Evolutionary conservation across 2,329 filamentous ascomycete species (phyloP).

Genomic region (Chrysoporthe puriensis): DNA sequence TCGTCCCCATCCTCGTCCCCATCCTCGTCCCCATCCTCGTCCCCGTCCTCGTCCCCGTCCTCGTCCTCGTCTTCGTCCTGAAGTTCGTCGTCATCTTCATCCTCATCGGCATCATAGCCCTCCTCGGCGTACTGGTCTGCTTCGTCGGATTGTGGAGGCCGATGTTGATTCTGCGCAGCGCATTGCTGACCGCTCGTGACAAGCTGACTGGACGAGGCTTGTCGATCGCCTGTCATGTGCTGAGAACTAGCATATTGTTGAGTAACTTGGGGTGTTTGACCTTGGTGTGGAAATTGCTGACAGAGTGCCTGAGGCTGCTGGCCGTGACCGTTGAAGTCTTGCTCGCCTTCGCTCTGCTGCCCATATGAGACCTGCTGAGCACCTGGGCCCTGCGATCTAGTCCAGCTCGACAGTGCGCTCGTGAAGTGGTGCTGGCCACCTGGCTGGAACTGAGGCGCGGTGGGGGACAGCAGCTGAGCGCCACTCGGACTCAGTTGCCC

Average conservation of each 20-base stretch:
- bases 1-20: not conserved
- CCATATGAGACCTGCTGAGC: not conserved
- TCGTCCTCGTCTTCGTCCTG: not conserved
- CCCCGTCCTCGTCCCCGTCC: not conserved
- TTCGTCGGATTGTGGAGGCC: not conserved
- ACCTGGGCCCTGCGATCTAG: not conserved
- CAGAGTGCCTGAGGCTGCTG: not conserved
- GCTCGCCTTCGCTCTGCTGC: not conserved
- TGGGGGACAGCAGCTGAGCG: not conserved
- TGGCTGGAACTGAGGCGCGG: constrained; percentile 1
- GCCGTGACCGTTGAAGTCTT: not conserved
- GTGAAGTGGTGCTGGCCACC: constrained; percentile 4
- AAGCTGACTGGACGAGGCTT: not conserved
- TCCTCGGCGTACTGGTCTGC: not conserved
- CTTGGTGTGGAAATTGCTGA: not conserved
- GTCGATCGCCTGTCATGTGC: not conserved
- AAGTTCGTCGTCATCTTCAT: not conserved
- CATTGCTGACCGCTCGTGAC: not conserved
- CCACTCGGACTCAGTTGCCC: not conserved
- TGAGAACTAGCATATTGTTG: not conserved
- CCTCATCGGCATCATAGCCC: not conserved
- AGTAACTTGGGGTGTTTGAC: not conserved
- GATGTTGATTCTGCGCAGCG: not conserved
- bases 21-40: not conserved
- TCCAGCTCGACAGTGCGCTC: not conserved